A percentile compares a stretch with the other conserved stretches of the same genome.
Evolutionary conservation across 305 asterid species (phyloP).

Genomic region (Fraxinus sp.): DNA sequence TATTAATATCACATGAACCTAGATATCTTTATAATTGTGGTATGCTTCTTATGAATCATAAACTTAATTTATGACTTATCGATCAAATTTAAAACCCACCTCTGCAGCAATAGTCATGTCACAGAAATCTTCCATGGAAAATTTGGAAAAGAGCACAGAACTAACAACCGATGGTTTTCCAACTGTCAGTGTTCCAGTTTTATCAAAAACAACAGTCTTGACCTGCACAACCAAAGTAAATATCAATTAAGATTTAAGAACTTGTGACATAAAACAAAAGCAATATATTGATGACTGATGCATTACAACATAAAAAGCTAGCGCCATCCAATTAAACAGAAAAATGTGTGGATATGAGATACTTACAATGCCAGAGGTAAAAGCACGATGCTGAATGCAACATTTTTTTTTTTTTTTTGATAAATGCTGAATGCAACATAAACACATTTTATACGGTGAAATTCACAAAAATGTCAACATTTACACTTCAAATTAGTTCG

Average conservation of each 20-base stretch:
- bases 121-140: slow-evolving; percentile 78
- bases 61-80: neutral
- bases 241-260: slow-evolving; percentile 14
- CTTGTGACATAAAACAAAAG: slow-evolving; percentile 6
- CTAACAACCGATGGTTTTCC: slow-evolving; percentile 92
- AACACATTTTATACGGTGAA: neutral
- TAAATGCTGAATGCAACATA: too few species aligned
- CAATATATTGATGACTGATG: slow-evolving; percentile 1
- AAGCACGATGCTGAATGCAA: neutral
- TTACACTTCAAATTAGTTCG: neutral
- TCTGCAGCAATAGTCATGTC: slow-evolving; percentile 83
- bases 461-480: neutral
- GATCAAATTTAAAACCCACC: slow-evolving; percentile 44
- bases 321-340: neutral
- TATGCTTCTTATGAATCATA: neutral
- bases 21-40: slow-evolving; percentile 1
- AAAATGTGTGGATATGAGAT: neutral
- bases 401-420: too few species aligned
- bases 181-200: slow-evolving; percentile 85
- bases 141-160: slow-evolving; percentile 63
- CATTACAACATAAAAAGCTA: slow-evolving; percentile 1
- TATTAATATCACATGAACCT: slow-evolving; percentile 15
- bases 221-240: slow-evolving; percentile 48
- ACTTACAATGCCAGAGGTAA: neutral
- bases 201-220: slow-evolving; percentile 79